phyloP scores from a whole-genome alignment of 73 alveolate genomes.

The Tetrahymena malaccensis region DNA sequence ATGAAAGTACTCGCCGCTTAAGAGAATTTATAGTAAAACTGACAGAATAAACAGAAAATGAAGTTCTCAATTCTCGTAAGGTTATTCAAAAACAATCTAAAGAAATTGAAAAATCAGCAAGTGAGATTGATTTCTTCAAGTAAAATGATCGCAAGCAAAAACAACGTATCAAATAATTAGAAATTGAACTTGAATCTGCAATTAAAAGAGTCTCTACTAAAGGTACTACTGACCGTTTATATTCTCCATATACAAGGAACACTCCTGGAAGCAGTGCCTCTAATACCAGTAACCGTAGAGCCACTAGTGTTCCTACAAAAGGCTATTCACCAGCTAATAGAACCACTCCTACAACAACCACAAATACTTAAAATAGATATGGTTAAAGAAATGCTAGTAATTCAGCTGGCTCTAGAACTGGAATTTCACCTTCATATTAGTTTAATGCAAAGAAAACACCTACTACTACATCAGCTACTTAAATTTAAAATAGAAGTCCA shows the following conservation, averaged over 20 bases:
- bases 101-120: not conserved
- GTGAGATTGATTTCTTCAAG: not conserved
- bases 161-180: not conserved
- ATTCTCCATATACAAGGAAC: not conserved
- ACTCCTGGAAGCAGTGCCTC: not conserved
- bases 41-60: not conserved
- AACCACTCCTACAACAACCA: not conserved
- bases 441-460: not conserved
- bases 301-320: not conserved
- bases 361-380: not conserved
- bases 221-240: not conserved
- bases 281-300: not conserved
- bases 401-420: not conserved
- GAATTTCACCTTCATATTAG: not conserved
- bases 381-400: not conserved
- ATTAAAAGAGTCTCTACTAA: not conserved
- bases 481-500: not conserved
- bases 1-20: not conserved
- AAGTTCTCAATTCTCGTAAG: not conserved
- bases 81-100: not conserved
- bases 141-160: not conserved
- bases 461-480: not conserved
- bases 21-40: not conserved
- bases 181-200: not conserved
- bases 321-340: not conserved